Conservation (phyloP, 371 early-diverging fungal genomes). For the Phascolomyces articulosus region DNA sequence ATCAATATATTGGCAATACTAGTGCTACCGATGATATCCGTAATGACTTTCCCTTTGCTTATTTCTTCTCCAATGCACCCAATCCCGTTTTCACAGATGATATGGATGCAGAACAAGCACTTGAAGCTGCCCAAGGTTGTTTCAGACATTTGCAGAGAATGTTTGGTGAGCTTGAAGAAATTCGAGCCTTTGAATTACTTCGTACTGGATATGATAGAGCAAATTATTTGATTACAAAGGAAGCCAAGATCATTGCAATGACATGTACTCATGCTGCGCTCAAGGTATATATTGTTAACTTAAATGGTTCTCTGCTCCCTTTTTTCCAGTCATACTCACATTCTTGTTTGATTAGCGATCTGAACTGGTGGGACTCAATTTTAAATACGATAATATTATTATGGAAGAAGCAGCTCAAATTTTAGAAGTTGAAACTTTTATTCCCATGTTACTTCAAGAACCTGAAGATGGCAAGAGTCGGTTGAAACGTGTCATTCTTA, state of each 20-base stretch:
- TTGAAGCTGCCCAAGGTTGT: conserved; percentile 75
- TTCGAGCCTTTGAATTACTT: conserved; percentile 93
- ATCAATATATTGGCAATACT: conserved; percentile 50
- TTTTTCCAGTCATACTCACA: background rate
- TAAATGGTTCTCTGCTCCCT: background rate
- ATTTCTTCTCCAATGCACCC: conserved; percentile 78
- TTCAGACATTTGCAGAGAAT: conserved; percentile 77
- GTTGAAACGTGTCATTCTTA: conserved; percentile 88
- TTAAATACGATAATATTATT: conserved; percentile 93
- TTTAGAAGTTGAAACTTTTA: conserved; percentile 94
- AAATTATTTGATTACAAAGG: conserved; percentile 91
- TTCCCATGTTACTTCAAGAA: conserved; percentile 88
- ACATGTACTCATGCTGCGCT: conserved; percentile 96
- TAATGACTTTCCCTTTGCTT: conserved; percentile 78
- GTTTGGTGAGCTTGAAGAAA: conserved; percentile 75
- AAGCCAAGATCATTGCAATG: conserved; percentile 96
- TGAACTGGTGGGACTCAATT: conserved; percentile 83
- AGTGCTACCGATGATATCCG: conserved; percentile 30
- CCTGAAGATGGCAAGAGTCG: conserved; percentile 60
- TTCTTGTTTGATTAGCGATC: conserved; percentile 50
- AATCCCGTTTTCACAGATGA: conserved; percentile 69
- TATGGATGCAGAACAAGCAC: conserved; percentile 45
- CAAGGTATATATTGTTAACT: conserved; percentile 29
- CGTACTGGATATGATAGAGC: conserved; percentile 79
- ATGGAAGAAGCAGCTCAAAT: conserved; percentile 99